Percentiles rank a stretch among this genome's conserved stretches.
These are phyloP conservation scores for Boletus sp. DNA, from an alignment of 768 basidiomycete species.

Conservation along the genomic window DNA sequence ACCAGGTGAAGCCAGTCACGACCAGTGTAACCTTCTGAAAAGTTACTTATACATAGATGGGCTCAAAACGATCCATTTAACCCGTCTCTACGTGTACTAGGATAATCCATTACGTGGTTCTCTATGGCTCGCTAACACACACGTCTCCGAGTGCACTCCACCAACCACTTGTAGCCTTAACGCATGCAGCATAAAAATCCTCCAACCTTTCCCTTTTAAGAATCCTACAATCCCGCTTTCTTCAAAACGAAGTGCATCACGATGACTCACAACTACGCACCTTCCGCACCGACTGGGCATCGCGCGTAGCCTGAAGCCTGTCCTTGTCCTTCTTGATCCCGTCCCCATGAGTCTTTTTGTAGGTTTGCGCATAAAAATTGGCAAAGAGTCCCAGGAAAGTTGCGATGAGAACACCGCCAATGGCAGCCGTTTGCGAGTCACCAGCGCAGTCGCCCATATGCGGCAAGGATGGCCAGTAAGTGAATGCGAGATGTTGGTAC, in stretches of 20 bases:
- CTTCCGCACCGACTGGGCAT: background rate
- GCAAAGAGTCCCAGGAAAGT: slow-evolving; percentile 25
- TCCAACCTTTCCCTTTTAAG: background rate
- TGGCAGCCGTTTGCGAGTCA: slow-evolving; percentile 16
- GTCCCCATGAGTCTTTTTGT: slow-evolving; percentile 3
- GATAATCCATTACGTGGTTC: too few relatives aligned
- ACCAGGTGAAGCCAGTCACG: too few relatives aligned
- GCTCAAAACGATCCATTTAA: background rate
- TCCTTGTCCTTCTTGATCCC: background rate
- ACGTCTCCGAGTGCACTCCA: too few relatives aligned
- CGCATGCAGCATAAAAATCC: too few relatives aligned
- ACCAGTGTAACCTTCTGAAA: too few relatives aligned
- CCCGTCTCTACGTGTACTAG: too few relatives aligned
- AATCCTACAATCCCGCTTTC: background rate
- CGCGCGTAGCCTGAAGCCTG: background rate
- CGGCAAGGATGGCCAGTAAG: slow-evolving; percentile 22
- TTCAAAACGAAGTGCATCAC: background rate
- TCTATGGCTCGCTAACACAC: too few relatives aligned
- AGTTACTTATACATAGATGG: too few relatives aligned
- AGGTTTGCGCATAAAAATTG: slow-evolving; percentile 26
- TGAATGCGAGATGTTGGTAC: slow-evolving; percentile 28
- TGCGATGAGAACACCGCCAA: slow-evolving; percentile 13
- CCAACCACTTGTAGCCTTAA: too few relatives aligned
- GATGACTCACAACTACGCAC: slow-evolving; percentile 1
- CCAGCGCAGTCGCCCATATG: slow-evolving; percentile 28